Evolutionary conservation across 192 early-diverging fungal genomes (phyloP).

Genomic region (Coemansia aciculifera): DNA sequence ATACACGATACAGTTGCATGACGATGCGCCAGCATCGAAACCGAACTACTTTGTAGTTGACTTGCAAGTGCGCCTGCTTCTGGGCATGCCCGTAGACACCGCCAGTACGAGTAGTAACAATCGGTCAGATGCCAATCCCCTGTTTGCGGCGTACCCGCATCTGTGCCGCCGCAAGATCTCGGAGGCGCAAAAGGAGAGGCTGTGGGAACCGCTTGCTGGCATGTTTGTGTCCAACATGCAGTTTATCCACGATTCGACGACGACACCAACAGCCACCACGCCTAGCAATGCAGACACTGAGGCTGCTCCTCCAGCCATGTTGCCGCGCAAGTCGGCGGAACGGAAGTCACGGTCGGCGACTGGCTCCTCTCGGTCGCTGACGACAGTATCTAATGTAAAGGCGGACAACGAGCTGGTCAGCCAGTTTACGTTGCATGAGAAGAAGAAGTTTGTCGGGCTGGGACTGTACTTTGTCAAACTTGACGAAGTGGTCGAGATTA

Average conservation of each 20-base stretch:
- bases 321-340: slow-evolving; percentile 2
- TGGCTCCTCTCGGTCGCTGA: not conserved
- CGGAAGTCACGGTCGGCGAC: not conserved
- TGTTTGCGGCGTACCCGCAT: slow-evolving; percentile 64
- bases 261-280: not conserved
- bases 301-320: not conserved
- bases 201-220: slow-evolving; percentile 69
- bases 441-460: slow-evolving; percentile 60
- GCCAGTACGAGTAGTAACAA: slow-evolving; percentile 5
- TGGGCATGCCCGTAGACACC: slow-evolving; percentile 55
- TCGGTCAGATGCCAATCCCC: slow-evolving; percentile 25
- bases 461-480: slow-evolving; percentile 66
- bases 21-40: slow-evolving; percentile 37
- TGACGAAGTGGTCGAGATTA: slow-evolving; percentile 62
- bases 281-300: not conserved
- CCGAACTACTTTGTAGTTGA: slow-evolving; percentile 68
- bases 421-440: slow-evolving; percentile 61
- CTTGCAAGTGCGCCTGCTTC: slow-evolving; percentile 63
- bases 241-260: slow-evolving; percentile 31
- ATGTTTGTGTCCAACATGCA: slow-evolving; percentile 58
- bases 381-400: not conserved
- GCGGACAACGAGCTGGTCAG: slow-evolving; percentile 27
- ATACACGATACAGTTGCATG: slow-evolving; percentile 67
- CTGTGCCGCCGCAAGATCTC: slow-evolving; percentile 58
- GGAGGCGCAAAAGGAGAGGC: slow-evolving; percentile 62